Evolutionary conservation across 257 asterid species (phyloP), one percentile per base, ranked within the genome.

Genomic region (Solanum bulbocastanum): DNA sequence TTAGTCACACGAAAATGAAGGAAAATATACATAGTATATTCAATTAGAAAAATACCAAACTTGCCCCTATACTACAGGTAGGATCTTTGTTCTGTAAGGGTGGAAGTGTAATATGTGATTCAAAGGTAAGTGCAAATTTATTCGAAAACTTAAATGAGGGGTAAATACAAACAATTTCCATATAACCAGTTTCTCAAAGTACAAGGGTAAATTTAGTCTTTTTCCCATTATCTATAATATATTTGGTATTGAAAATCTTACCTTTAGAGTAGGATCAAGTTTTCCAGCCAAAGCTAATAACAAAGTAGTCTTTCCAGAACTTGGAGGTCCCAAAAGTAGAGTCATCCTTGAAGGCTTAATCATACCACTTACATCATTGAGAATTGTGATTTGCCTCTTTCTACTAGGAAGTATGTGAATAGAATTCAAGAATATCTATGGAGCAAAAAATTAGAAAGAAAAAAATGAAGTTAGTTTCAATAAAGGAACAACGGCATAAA

Each of bases 201-300:
- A 69, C 23, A 15, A 11, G 37, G 75, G 23, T 69, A 13, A 27
- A 69, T 30, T 68, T 32, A 14, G 11, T 15, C 37, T 12, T 14
- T 69, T 14, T 27, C 5, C 25, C 10, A 52, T 52, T 52, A 52
- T 11, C 3, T 30, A 68, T 27, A 1, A 68, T 68, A 42, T 79
- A 79, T 42, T 42, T 44, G 65, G 25, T 27, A 44, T 40, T 15
- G n/a, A 42, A 42, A 62, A 73, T 44, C 3, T 81, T 12, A 94
- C 98, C 91, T 91, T 88, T 3, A 95, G 91, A 3, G 90, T 6
- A 13, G 90, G 87, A 36, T 95, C 98, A 14, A 94, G 95, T 46
- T 92, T 94, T 49, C 96, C 98, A 14, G 98, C 96, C 92, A 94
- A 89, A 86, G 96, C 98, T 71, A 93, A 87, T 84, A 94, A 46